phyloP scores from a whole-genome alignment of 768 basidiomycete genomes.

The Sistotremastrum suecicum region DNA sequence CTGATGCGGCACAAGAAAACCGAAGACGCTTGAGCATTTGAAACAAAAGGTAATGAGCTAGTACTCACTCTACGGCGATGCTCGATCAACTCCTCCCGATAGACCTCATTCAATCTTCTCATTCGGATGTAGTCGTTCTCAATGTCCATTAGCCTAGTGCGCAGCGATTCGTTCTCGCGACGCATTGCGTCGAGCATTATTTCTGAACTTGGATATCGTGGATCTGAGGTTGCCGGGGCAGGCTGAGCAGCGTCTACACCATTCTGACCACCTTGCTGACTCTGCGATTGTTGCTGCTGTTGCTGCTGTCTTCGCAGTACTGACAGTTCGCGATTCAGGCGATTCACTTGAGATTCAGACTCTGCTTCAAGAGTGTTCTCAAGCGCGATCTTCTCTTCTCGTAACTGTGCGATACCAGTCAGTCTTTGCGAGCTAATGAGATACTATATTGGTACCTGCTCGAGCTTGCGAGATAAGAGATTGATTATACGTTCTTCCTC shows the following conservation, averaged over 20 bases:
- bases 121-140: conserved; percentile 69
- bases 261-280: conserved; percentile 16
- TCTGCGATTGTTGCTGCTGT: conserved; percentile 24
- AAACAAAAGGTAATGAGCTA: conserved; percentile 3
- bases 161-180: conserved; percentile 64
- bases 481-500: conserved; percentile 86
- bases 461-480: conserved; percentile 66
- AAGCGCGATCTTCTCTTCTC: conserved; percentile 73
- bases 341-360: conserved; percentile 73
- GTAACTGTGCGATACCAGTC: conserved; percentile 32
- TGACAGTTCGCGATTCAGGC: conserved; percentile 55
- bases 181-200: conserved; percentile 64
- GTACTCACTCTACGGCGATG: conserved; percentile 56
- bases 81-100: conserved; percentile 73
- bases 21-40: background rate
- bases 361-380: conserved; percentile 78
- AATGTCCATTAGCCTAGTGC: conserved; percentile 52
- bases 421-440: background rate
- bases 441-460: conserved; percentile 39
- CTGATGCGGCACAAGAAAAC: conserved; percentile 20
- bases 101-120: conserved; percentile 64
- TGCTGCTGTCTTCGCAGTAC: conserved; percentile 48
- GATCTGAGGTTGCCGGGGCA: conserved; percentile 12
- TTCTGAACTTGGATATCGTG: conserved; percentile 29
- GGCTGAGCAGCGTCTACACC: conserved; percentile 5